Base-by-base conservation (phyloP, 306 rosid genomes). In the Crotalaria pallida region DNA sequence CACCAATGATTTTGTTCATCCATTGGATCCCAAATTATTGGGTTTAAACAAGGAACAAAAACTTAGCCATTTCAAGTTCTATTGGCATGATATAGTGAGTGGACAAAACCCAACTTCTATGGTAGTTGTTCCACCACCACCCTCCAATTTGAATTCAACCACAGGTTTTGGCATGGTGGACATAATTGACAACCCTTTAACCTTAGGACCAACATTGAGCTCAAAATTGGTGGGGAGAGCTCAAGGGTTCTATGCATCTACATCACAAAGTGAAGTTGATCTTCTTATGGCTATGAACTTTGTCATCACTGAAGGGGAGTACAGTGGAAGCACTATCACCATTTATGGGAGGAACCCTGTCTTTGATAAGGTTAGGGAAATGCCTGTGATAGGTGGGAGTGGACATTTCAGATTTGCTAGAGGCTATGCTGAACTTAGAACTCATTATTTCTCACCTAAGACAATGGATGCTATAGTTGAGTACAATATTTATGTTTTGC, bases 351-450 rank as follows among this genome's bases (percentile, higher is more conserved):
- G 96, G 73, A 89, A 92, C 58, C 79, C 74, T 1, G 69, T 87
- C 5, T 60, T 75, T 67, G 5, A 73, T 2, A 77, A 73, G 50
- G 77, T 71, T 12, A 86, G 98, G 50, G 95, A 92, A 71, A 81
- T 92, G 98, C 96, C 95, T 9, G 88, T 87, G 63, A 80, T 89
- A 13, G 96, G 94, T 27, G 96, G 98, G 0, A 89, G 94, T 56
- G 95, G 98, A 0, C 77, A 87, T 21, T 92, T 92, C 75, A 29
- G 90, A 43, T 85, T 92, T 74, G 94, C 96, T 0, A 78, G 89
- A 3, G 96, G 96, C 0, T 92, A 89, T 81, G 92, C 72, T 10
- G 51, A 75, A 7, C 87, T 79, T 7, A 72, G 58, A n/a, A 92
- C 92, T 58, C 66, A 72, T 7, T 71, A 61, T 4, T 11, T 76